Percentiles rank a stretch among this genome's conserved stretches.
These are phyloP conservation scores for Annona squamosa DNA, from an alignment of 164 flowering plant species.

Conservation along the genomic window DNA sequence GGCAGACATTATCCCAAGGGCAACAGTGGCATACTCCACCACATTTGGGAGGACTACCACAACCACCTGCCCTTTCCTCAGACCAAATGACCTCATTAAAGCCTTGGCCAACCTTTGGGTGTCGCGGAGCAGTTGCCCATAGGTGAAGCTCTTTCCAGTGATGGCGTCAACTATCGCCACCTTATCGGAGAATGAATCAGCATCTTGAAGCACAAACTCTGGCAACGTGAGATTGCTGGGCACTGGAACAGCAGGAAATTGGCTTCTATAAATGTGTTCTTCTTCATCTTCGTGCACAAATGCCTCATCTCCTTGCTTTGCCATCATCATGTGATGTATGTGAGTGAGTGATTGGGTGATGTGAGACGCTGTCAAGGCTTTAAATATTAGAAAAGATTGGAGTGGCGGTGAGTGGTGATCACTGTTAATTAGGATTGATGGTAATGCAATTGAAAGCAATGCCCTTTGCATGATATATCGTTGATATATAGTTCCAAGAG, in stretches of 20 bases:
- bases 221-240: conserved; percentile 74
- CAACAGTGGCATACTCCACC: conserved; percentile 70
- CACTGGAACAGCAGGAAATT: conserved; percentile 46
- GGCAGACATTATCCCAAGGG: conserved; percentile 87
- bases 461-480: not conserved
- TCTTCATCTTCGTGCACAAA: conserved; percentile 21
- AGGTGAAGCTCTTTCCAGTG: conserved; percentile 57
- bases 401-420: not conserved
- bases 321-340: not conserved
- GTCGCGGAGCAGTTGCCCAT: conserved; percentile 53
- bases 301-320: not conserved
- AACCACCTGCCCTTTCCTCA: conserved; percentile 72
- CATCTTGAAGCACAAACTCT: conserved; percentile 69
- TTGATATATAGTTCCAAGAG: conserved; percentile 3
- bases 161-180: conserved; percentile 80
- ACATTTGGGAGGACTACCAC: conserved; percentile 82
- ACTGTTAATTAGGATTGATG: not conserved
- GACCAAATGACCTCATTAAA: conserved; percentile 54
- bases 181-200: conserved; percentile 55
- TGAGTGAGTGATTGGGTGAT: not conserved
- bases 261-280: conserved; percentile 63
- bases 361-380: not conserved
- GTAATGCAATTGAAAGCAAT: not conserved
- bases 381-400: not conserved
- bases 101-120: conserved; percentile 66